phyloP scores from a whole-genome alignment of 257 asterid species.

The Lycium ferocissimum region DNA sequence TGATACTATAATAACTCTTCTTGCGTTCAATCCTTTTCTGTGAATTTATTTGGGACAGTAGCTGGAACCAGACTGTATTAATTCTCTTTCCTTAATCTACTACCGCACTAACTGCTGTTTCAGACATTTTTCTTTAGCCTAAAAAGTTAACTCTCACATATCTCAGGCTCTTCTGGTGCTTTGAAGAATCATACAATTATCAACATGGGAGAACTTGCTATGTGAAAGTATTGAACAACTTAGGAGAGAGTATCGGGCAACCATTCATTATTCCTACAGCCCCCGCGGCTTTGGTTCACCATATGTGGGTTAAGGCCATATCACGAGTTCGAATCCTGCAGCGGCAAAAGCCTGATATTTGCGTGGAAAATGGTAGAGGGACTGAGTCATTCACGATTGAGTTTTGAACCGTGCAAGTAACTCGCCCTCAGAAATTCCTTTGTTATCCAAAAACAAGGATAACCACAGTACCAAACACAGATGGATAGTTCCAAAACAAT shows the following conservation, averaged over 20 bases:
- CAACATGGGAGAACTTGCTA: slow-evolving; percentile 1
- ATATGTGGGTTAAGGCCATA: background rate
- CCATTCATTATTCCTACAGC: background rate
- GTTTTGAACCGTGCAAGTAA: background rate
- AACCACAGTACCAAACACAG: background rate
- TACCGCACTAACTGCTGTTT: background rate
- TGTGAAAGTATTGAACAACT: background rate
- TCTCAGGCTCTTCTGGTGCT: background rate
- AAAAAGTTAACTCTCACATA: background rate
- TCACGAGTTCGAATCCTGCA: background rate
- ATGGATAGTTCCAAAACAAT: background rate
- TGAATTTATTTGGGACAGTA: background rate
- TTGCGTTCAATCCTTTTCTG: no score
- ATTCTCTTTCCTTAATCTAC: background rate
- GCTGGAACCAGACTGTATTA: background rate
- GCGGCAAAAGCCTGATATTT: background rate
- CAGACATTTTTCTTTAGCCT: background rate
- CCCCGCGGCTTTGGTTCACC: background rate
- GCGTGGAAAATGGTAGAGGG: background rate
- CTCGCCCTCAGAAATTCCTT: background rate
- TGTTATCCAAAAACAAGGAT: background rate
- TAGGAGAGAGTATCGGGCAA: background rate
- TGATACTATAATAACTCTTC: no score
- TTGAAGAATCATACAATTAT: background rate
- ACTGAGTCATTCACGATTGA: background rate